phyloP scores from a whole-genome alignment of 2,329 filamentous ascomycete species.

The Ceratocystis eucalypticola region DNA sequence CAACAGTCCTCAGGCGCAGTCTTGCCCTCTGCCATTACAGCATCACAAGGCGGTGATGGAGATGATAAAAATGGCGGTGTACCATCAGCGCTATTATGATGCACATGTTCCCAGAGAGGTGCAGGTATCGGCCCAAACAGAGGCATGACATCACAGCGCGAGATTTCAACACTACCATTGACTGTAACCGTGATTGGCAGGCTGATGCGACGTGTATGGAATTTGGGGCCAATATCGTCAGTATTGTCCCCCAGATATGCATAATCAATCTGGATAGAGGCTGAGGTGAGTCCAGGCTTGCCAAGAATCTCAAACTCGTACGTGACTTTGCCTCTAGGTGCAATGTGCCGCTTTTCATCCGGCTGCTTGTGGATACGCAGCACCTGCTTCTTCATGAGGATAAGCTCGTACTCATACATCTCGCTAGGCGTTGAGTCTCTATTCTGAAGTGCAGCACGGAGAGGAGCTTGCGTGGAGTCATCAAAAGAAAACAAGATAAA shows the following conservation, averaged over 20 bases:
- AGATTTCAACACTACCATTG: conserved; percentile 76
- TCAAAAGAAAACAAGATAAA: conserved; percentile 80
- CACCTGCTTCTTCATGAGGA: conserved; percentile 61
- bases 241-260: conserved; percentile 59
- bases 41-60: neutral
- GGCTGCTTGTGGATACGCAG: conserved; percentile 41
- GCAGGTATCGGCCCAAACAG: conserved; percentile 53
- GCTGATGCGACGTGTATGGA: conserved; percentile 72
- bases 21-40: neutral
- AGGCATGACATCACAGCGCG: conserved; percentile 64
- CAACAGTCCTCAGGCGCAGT: conserved; percentile 39
- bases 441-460: conserved; percentile 61
- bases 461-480: conserved; percentile 67
- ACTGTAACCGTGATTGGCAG: conserved; percentile 78
- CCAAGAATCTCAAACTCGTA: conserved; percentile 79
- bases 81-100: neutral
- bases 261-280: conserved; percentile 73
- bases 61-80: neutral
- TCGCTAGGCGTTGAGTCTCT: conserved; percentile 68
- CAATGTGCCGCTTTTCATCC: conserved; percentile 45
- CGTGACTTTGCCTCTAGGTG: conserved; percentile 50
- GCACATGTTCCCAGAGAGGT: conserved; percentile 41
- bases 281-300: conserved; percentile 69
- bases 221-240: conserved; percentile 55
- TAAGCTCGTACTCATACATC: conserved; percentile 73